Evolutionary conservation across 2,329 filamentous ascomycete genomes (phyloP).

Genomic region (Pestalotiopsis sp.): DNA sequence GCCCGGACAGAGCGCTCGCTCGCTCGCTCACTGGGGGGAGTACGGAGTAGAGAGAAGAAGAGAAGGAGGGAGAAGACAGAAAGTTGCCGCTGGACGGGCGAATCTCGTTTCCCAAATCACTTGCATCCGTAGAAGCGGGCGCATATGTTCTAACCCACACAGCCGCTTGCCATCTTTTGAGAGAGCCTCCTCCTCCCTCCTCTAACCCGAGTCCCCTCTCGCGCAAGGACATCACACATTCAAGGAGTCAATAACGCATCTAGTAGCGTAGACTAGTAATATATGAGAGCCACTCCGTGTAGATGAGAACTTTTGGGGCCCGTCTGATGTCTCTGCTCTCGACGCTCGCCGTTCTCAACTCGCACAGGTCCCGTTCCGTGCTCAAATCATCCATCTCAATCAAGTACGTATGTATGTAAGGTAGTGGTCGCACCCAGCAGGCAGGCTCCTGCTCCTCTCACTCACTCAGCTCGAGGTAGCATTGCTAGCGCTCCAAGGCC

Average conservation of each 20-base stretch:
- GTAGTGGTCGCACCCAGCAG: no score
- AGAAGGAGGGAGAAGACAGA: neutral
- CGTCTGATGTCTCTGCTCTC: neutral
- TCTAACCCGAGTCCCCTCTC: neutral
- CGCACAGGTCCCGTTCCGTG: constrained; percentile 3
- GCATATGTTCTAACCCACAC: neutral
- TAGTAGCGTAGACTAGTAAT: neutral
- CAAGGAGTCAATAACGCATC: neutral
- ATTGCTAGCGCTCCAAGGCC: constrained; percentile 18
- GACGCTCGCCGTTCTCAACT: neutral
- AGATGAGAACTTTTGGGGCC: neutral
- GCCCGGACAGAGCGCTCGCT: neutral
- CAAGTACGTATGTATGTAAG: neutral
- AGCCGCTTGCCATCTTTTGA: neutral
- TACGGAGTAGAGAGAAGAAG: neutral
- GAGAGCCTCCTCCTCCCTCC: neutral
- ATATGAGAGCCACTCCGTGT: neutral
- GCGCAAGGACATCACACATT: neutral
- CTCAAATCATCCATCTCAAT: neutral
- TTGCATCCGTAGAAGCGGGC: neutral
- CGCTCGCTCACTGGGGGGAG: neutral
- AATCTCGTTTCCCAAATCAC: neutral
- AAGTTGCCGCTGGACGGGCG: neutral
- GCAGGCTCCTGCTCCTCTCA: neutral
- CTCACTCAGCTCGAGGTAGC: neutral